Base-by-base conservation (phyloP, 129 eudicot genomes). In the Flaveria sonorensis region DNA sequence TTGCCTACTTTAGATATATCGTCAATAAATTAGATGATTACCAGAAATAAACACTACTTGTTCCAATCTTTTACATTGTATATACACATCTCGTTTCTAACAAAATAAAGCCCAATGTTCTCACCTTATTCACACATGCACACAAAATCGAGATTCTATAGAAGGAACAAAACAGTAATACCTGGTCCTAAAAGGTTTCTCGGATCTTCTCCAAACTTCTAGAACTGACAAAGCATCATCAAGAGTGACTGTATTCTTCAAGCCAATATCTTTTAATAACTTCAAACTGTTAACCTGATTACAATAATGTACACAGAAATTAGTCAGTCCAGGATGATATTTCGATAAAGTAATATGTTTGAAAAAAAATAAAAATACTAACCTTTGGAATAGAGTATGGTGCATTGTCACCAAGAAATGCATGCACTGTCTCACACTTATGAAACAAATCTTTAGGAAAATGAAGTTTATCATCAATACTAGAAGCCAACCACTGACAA, bases 331-430 rank as follows among this genome's bases (percentile, higher is more conserved):
- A 30, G 48, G 19, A 76, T 63, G 15, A 50, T 18, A 32, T 48
- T 50, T 19, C 23, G 43, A 63, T 6, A 18, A 28, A 48, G 60
- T 50, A 64, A 9, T 32, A 20, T 13, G 65, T 64, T 47, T 46
- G 62, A 64, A 28, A 20, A 47, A 19, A 75, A 15, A 7, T 16
- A 42, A 32, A 75, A 47, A 14, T 75, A 81, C 91, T 76, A 61
- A 91, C 97, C 97, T 89, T 89, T 64, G 95, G 95, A 70, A 79
- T 66, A 77, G 80, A 81, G 80, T 87, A 92, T 36, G 97, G 95
- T 42, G 96, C 95, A 50, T 7, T 57, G 71, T 39, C 82, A 69
- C 97, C 95, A 14, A 92, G 69, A 77, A 92, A 42, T 43, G 90
- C 86, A 60, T 80, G 86, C 72, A 92, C 97, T n/a, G 81, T 80